Conservation (phyloP, 2,329 filamentous ascomycete genomes). For the Alternaria panax region DNA sequence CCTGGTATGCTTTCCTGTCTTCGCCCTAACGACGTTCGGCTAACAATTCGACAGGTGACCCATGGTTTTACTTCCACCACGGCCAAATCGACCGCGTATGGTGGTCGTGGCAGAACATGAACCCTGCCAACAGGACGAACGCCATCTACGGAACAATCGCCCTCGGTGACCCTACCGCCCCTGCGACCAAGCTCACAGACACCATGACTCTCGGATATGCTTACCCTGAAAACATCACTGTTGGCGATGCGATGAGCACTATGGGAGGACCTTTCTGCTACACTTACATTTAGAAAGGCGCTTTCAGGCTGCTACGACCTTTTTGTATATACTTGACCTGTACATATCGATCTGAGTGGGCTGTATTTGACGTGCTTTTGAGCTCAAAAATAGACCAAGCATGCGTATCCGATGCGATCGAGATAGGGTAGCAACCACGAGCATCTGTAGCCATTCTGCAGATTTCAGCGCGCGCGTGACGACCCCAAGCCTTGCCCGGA, state of each 20-base stretch:
- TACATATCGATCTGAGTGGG: neutral
- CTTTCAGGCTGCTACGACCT: neutral
- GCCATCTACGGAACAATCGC: slow-evolving; percentile 53
- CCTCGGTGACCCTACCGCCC: slow-evolving; percentile 53
- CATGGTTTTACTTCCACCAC: slow-evolving; percentile 56
- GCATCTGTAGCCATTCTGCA: neutral
- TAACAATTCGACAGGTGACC: slow-evolving; percentile 42
- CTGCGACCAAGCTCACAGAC: slow-evolving; percentile 57
- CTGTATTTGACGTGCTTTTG: neutral
- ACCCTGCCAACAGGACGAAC: slow-evolving; percentile 47
- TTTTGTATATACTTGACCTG: slow-evolving; percentile 14
- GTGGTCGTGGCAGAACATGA: slow-evolving; percentile 60
- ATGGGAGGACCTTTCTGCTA: slow-evolving; percentile 58
- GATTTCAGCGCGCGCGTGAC: neutral
- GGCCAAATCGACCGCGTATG: slow-evolving; percentile 57
- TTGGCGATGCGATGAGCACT: slow-evolving; percentile 54
- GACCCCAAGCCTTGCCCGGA: neutral
- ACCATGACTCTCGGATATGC: slow-evolving; percentile 51
- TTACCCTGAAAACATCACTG: slow-evolving; percentile 42
- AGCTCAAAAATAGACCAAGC: slow-evolving; percentile 2
- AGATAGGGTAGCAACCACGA: neutral
- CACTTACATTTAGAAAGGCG: slow-evolving; percentile 45
- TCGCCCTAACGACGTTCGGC: neutral
- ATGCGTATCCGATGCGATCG: neutral
- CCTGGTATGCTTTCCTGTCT: slow-evolving; percentile 33